Base-by-base conservation (phyloP, 306 rosid genomes). In the Arachis hypogaea region DNA sequence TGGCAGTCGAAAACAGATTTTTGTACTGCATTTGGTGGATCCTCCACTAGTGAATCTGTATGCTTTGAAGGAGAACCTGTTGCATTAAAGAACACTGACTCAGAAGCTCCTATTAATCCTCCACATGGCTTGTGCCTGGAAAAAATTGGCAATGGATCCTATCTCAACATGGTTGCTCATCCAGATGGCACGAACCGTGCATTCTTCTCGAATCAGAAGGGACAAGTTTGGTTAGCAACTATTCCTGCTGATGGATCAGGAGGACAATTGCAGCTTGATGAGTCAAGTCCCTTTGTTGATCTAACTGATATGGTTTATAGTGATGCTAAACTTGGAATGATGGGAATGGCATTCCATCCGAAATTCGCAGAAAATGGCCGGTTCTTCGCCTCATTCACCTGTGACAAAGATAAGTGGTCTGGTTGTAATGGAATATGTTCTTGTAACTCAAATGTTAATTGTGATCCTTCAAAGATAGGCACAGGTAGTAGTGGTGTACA, bases 1-100 rank as follows among this genome's bases (percentile, higher is more conserved):
- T 95, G 98, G 98, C 89, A 84, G 71, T 92, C 99, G 28, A 84
- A 90, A 87, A 61, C 85, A 0, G 92, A 85, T 80, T 95, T 95
- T 64, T 95, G 98, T 72, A 75, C 72, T 62, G 92, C 98, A 11
- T 87, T 90, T 81, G 98, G 98, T 7, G 98, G 98, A 74, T 55
- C 80, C 3, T 95, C 98, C 0, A 71, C 45, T 28, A 77, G 86
- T 50, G 88, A 74, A 44, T 88, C 92, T 10, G 86, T 88, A 7
- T 95, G 99, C 69, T 95, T 90, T 78, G 85, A 66, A 59, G 99
- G 99, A 0, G 83, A 86, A 65, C 96, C 97, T 43, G 89, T 90
- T 58, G 60, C 66, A 8, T 82, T 95, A 50, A 87, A 88, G 42
- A 86, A 77, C 6, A 77, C 79, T 2, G 81, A 46, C 5, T 75